These are phyloP conservation scores for Aspergillus fischeri DNA, from an alignment of 2,329 filamentous ascomycete species.

Conservation along the genomic window DNA sequence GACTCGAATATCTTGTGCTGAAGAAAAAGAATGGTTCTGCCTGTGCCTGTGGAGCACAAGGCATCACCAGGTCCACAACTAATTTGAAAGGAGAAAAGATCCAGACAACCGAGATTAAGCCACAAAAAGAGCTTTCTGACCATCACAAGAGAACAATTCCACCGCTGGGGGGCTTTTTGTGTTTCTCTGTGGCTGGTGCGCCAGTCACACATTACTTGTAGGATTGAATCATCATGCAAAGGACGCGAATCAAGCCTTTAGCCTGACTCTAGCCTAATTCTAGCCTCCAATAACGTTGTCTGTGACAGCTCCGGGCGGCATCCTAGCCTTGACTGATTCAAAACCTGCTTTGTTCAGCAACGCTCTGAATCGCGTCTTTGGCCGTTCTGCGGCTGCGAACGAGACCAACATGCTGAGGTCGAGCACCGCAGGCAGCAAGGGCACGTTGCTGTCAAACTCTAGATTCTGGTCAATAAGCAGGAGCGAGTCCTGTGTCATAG, in stretches of 20 bases:
- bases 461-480: constrained; percentile 11
- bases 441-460: constrained; percentile 13
- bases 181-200: background rate
- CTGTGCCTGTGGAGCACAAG: background rate
- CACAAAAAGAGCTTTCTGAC: background rate
- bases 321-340: constrained; percentile 6
- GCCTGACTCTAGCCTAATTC: background rate
- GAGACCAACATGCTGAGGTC: constrained; percentile 21
- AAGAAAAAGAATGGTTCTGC: background rate
- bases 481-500: too few species aligned
- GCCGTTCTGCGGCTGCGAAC: constrained; percentile 18
- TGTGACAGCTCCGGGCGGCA: background rate
- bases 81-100: background rate
- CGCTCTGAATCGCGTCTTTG: constrained; percentile 17
- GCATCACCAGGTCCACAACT: background rate
- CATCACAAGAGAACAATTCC: background rate
- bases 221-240: background rate
- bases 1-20: too few species aligned
- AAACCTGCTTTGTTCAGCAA: constrained; percentile 17
- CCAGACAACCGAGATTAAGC: background rate
- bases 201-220: background rate
- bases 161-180: background rate
- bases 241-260: background rate
- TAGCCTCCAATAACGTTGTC: background rate
- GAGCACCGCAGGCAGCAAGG: constrained; percentile 3